Evolutionary conservation across 108 stramenopile species (phyloP), one percentile per base, ranked within the genome.

Genomic region (Cyclotella distinguenda): DNA sequence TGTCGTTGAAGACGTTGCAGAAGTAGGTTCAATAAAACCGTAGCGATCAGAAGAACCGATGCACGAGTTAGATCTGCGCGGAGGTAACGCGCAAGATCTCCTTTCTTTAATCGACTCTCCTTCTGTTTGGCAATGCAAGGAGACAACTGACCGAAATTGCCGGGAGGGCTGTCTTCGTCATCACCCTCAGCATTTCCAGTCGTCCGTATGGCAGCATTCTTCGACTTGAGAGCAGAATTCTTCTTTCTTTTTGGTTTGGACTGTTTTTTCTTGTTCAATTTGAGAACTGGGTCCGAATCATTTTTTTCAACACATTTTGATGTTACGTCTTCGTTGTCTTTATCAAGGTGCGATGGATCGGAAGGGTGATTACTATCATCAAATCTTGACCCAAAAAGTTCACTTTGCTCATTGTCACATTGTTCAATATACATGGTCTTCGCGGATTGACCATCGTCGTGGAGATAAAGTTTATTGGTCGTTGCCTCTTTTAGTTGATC

Each of bases 21-120:
- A 56, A 42, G 50, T n/a, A 76, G 43, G 30, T 43, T 47, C 27
- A 76, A 13, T 16, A 58, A 23, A 44, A 76, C 26, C 7, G 74
- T 76, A 28, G 67, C 74, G 38, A 76, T 42, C 27, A 76, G 59
- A 19, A 76, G 57, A 33, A 60, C 22, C 10, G 44, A 7, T n/a
- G 74, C 61, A 15, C 74, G 35, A 11, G 47, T 56, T 15, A 76
- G 74, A 64, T 76, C 74, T 27, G 74, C 56, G 47, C 48, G 39
- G 7, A 59, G 2, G 40, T 59, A 59, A 15, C 18, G 44, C 27
- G n/a, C 42, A 42, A 59, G 27, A 13, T 28, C 40, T 21, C 21
- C 43, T n/a, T 27, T 43, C 2, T n/a, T 1, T 27, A 40, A 5
- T 25, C 28, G 7, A 12, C 13, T 44, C 7, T 39, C 38, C 11